Evolutionary conservation across 2,329 filamentous ascomycete species (phyloP).

Genomic region (Pseudogymnoascus sp.): DNA sequence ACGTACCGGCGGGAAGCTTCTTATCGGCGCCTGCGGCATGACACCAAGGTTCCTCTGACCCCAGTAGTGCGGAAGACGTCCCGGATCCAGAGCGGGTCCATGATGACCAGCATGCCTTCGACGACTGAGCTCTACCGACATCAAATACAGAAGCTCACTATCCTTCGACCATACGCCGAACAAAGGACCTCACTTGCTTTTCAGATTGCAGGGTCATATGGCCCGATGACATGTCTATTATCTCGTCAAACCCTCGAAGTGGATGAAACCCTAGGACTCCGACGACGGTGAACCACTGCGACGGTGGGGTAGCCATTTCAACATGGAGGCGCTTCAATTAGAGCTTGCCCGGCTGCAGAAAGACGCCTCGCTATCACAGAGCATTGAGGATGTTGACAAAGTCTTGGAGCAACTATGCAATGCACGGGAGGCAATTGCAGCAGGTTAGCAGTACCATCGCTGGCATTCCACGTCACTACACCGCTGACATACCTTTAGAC

Average conservation of each 20-base stretch:
- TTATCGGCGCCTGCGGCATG: not conserved
- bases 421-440: conserved; percentile 65
- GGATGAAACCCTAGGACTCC: not conserved
- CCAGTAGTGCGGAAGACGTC: conserved; percentile 7
- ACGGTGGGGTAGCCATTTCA: conserved; percentile 19
- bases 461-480: not conserved
- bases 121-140: not conserved
- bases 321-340: conserved; percentile 27
- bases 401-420: conserved; percentile 69
- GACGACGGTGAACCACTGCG: not conserved
- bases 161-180: not conserved
- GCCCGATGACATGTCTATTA: conserved; percentile 8
- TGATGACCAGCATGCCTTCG: conserved; percentile 1
- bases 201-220: not conserved
- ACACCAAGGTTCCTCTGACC: conserved; percentile 9
- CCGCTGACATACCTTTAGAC: conserved; percentile 37
- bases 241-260: conserved; percentile 2
- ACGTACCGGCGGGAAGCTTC: conserved; percentile 4
- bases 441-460: conserved; percentile 41
- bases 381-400: conserved; percentile 67
- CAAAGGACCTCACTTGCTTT: conserved; percentile 2
- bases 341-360: conserved; percentile 26
- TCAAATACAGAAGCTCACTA: not conserved
- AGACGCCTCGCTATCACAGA: conserved; percentile 26
- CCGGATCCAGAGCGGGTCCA: conserved; percentile 8